Evolutionary conservation across 228 moss, liverwort and hornwort species (phyloP), one percentile per base, ranked within the genome.

Genomic region (Sphagnum fallax): DNA sequence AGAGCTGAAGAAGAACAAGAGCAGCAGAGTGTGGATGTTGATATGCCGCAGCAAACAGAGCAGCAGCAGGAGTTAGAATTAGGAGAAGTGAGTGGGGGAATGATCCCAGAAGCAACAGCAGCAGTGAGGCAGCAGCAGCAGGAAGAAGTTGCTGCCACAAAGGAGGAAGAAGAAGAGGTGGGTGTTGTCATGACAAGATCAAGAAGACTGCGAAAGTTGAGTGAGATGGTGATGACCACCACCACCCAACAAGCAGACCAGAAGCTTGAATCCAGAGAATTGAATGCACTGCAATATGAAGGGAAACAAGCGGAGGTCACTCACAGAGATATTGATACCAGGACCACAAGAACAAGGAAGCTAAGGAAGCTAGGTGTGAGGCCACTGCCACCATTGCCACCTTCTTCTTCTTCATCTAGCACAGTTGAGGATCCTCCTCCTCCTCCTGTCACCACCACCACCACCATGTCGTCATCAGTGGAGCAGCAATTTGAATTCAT

Each of bases 351-450:
- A 76, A 71, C 47, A 83, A 80, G 51, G 67, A 64, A 15, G 58
- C 51, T 16, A 70, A 62, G 62, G 80, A 82, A 4, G 32, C 65
- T 53, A 52, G 75, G 67, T 60, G 67, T 68, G 75, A 75, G 55
- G 64, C 80, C n/a, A 66, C 65, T 64, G 74, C 86, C 77, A 9
- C 83, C 80, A 16, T 73, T 70, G 15, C 76, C 81, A 63, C 79
- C 32, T 32, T 32, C 32, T 32, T 32, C 32, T 32, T 32, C 32
- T 32, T 32, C 32, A 32, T 32, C 32, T 32, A 32, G 82, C 5
- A 90, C 80, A 82, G 67, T 74, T 67, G 88, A 87, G 66, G 83
- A 86, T 10, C n/a, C 64, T 76, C 76, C 72, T 55, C 70, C 65
- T 67, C 71, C 68, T 69, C 63, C 65, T 32, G 32, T 32, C 32